Base-by-base conservation (phyloP, 78 protist species). In the Pelomyxa schiedti region DNA sequence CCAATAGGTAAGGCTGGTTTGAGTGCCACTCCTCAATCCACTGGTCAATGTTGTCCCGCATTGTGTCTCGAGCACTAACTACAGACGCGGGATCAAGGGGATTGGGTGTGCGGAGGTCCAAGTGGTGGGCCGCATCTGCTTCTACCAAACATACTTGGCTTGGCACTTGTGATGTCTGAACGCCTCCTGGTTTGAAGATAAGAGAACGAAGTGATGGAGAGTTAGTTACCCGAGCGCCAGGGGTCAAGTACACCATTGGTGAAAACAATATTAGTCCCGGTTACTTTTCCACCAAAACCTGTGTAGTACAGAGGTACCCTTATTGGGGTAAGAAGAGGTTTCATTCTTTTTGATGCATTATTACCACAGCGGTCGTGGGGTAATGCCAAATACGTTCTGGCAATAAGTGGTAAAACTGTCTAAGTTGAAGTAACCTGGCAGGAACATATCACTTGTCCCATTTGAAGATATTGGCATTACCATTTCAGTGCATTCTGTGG, bases 221-320 rank as follows among this genome's bases (percentile, higher is more conserved):
- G 8, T 37, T 77, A 4, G 8, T 78, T 81, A 7, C 83, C 80
- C 8, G 74, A 58, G 8, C 6, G 35, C 86, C 86, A 81, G 30
- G 86, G 86, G 28, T 81, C 86, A 39, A 24, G 63, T 4, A 2
- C 35, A 36, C 86, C 86, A 35, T 81, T 69, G 28, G 86, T 77
- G 47, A 8, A 78, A 69, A 81, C 8, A 6, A 81, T 3, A 37
- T 81, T 81, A 36, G 72, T 72, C 24, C 36, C 63, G 24, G 36
- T 52, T 24, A 52, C 24, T 52, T n/a, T n/a, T 52, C 24, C 35
- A 3, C 7, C n/a, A 6, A 4, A 26, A 42, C 69, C 79, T 4
- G 76, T 6, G 8, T 9, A 36, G 80, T 70, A 58, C 28, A 35
- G 39, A 78, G n/a, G 69, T 71, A 42, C 24, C 71, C 39, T 42